Base-by-base conservation (phyloP, 2,329 filamentous ascomycete genomes). In the Xylaria sp. region DNA sequence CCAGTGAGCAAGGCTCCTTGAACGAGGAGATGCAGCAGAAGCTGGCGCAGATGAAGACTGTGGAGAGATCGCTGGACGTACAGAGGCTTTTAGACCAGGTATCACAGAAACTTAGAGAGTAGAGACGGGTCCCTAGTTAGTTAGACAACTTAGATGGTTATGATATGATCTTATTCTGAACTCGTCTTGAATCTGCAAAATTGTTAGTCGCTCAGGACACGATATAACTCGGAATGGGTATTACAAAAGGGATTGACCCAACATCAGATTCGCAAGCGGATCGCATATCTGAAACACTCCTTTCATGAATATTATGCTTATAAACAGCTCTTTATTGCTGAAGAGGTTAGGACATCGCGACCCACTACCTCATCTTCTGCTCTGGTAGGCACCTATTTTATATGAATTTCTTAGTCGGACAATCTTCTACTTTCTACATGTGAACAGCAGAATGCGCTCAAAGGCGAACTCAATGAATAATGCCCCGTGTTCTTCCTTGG, bases 401-500 rank as follows among this genome's bases (percentile, higher is more conserved):
- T 46, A 18, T 2, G 6, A 6, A 46, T 18, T 18, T 18, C 5
- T n/a, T 5, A n/a, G n/a, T 5, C 5, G n/a, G 7, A 5, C 15
- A 46, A 1, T 46, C 41, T 20, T 56, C 28, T 18, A 48, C 2
- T 52, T 49, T 4, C 43, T 58, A 12, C 39, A 39, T 36, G 3
- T 15, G 7, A 60, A n/a, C 6, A 28, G 36, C 39, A 63, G 10
- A 46, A 69, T 71, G 59, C 15, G 28, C 62, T 25, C 3, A 54
- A 23, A 39, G 9, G 31, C 23, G 15, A 20, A 15, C 46, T 41
- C 25, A 39, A 41, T 31, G 12, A 54, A 59, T 43, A 33, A 88
- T 88, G 86, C 80, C 84, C 25, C 84, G 86, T 72, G 82, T 83
- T 69, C 74, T 88, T 7, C 86, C 86, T 1, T 88, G 86, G 86